Conservation (phyloP, 2,329 filamentous ascomycete genomes). For the Bipolaris gigantea region DNA sequence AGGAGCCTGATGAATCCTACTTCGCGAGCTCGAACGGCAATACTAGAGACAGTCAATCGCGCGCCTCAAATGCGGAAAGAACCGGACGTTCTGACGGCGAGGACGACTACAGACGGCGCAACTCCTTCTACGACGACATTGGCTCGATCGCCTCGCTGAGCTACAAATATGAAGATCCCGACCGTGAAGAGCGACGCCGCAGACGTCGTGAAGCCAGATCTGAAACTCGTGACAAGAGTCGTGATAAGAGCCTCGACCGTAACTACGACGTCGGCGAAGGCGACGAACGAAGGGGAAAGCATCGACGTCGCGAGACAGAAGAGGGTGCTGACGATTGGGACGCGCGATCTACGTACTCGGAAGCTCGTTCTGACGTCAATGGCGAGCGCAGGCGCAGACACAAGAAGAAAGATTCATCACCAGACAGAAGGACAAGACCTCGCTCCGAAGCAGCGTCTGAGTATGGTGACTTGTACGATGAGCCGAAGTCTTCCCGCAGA, state of each 20-base stretch:
- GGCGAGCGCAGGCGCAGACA: constrained; percentile 42
- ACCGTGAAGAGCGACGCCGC: constrained; percentile 36
- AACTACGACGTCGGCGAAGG: constrained; percentile 38
- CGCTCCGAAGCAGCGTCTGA: constrained; percentile 46
- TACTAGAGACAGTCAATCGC: constrained; percentile 26
- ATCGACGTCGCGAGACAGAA: constrained; percentile 41
- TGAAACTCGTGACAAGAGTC: constrained; percentile 39
- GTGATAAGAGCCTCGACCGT: constrained; percentile 43
- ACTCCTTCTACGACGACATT: constrained; percentile 24
- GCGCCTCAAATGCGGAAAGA: constrained; percentile 13
- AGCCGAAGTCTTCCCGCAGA: constrained; percentile 44
- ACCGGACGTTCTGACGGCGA: constrained; percentile 9
- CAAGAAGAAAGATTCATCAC: constrained; percentile 36
- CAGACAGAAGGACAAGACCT: constrained; percentile 27
- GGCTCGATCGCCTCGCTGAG: constrained; percentile 28
- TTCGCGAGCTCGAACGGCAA: constrained; percentile 38
- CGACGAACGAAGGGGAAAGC: constrained; percentile 35
- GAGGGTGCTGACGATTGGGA: constrained; percentile 47
- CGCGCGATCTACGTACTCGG: constrained; percentile 44
- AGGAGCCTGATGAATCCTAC: constrained; percentile 41
- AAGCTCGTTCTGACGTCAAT: constrained; percentile 41
- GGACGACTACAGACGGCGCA: constrained; percentile 15
- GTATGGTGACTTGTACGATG: constrained; percentile 46
- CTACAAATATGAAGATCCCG: constrained; percentile 34
- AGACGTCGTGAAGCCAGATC: constrained; percentile 24